Evolutionary conservation across 169 alveolate species (phyloP), one percentile per base, ranked within the genome.

Genomic region (Cryptosporidium xiaoi): DNA sequence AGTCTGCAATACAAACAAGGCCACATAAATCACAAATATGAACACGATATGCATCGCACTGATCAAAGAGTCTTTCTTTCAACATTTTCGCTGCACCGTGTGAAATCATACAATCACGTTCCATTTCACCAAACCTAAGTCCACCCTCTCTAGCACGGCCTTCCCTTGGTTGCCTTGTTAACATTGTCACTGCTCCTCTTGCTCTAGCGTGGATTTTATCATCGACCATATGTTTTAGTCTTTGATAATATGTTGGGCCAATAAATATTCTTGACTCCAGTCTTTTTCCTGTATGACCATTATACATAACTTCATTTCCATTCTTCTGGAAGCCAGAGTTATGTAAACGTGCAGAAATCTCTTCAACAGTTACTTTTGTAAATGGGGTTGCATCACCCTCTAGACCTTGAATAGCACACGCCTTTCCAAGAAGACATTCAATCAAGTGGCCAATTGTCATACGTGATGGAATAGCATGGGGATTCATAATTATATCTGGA

Each of bases 311-410:
- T 84, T 99, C 99, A 92, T 98, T 98, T 58, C 99, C 99, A 89
- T 96, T 94, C 68, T 92, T 93, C 83, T 98, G 98, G 92, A 96
- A 98, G 29, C 99, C 99, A 29, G 97, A 90, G 68, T 89, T 93
- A 92, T 98, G 99, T 82, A 99, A 95, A 71, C 97, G 95, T n/a
- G 91, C 91, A n/a, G 99, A 93, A 31, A 99, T 98, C 67, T 97
- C 98, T 65, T 97, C 98, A 53, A 99, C 99, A 2, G 99, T 97
- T 36, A 97, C 95, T 91, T 96, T 94, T 16, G 97, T 95, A 94
- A 99, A 99, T 8, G 99, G 99, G 6, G 99, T 99, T 16, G 99
- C 99, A 93, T 99, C 99, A 16, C 99, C 99, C 84, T 97, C 99
- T 89, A 94, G 94, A 0, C 99, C 99, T 71, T 95, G 96, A 34